Conservation (phyloP, 352 stramenopile species). For the Blastocystis sp. region DNA sequence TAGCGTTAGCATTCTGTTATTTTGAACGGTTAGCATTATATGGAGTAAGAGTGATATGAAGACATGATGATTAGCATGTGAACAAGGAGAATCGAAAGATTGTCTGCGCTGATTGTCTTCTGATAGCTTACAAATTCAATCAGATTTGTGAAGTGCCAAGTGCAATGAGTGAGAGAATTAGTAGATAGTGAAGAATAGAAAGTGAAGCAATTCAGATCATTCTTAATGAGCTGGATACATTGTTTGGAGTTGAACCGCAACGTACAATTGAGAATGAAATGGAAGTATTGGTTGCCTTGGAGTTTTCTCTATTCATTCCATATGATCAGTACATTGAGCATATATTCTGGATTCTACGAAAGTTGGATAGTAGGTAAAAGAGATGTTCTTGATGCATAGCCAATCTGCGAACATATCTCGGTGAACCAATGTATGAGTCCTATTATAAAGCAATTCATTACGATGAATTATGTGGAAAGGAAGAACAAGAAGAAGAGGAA, state of each 20-base stretch:
- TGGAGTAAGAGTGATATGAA: not conserved
- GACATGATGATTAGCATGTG: not conserved
- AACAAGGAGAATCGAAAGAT: conserved; percentile 55
- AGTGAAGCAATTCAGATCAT: not conserved
- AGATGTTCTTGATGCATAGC: not conserved
- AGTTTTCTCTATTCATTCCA: conserved; percentile 40
- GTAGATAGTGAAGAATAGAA: not conserved
- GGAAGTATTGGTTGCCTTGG: conserved; percentile 37
- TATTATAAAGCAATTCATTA: conserved; percentile 42
- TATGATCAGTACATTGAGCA: conserved; percentile 54
- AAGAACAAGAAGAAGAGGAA: not conserved
- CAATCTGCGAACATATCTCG: conserved; percentile 38
- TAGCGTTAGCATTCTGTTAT: conserved; percentile 45
- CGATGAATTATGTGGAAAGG: not conserved
- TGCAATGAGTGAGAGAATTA: not conserved
- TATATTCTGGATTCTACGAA: conserved; percentile 54
- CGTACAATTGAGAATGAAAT: conserved; percentile 21
- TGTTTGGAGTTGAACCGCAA: conserved; percentile 9
- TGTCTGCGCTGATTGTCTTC: conserved; percentile 25
- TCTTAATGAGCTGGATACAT: conserved; percentile 20
- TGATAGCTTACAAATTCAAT: conserved; percentile 55
- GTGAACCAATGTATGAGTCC: conserved; percentile 31
- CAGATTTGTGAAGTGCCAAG: conserved; percentile 13
- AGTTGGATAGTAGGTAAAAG: not conserved
- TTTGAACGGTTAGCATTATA: conserved; percentile 40